Percentiles rank a stretch among this genome's conserved stretches.
Conservation (phyloP, 2,329 filamentous ascomycete genomes). For the Eutypa lata region DNA sequence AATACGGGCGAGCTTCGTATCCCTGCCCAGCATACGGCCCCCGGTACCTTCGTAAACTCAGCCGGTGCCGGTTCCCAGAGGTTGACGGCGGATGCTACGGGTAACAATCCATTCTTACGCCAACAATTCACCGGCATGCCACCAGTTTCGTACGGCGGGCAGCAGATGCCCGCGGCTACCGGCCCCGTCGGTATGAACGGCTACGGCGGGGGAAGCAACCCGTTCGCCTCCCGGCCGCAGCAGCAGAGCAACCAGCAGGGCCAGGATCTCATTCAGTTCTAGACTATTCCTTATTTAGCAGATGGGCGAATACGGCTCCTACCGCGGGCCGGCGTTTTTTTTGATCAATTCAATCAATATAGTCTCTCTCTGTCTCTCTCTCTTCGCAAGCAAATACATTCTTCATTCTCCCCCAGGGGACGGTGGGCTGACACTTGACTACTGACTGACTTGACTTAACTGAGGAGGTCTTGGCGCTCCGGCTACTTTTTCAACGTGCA, state of each 20-base stretch:
- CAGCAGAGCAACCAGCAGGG: conserved; percentile 41
- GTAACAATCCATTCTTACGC: conserved; percentile 86
- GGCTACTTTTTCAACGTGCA: no score
- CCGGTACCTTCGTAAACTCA: conserved; percentile 94
- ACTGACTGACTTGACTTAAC: no score
- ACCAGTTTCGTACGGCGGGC: conserved; percentile 49
- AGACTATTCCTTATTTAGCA: conserved; percentile 18
- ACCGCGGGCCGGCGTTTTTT: no score
- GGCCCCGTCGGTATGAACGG: conserved; percentile 56
- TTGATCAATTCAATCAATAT: no score
- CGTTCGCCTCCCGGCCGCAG: conserved; percentile 53
- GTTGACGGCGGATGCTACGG: conserved; percentile 68
- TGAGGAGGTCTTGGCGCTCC: no score
- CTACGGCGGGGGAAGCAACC: conserved; percentile 45
- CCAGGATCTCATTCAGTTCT: conserved; percentile 65
- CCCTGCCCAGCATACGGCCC: conserved; percentile 92
- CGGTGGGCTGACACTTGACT: no score
- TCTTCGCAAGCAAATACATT: no score
- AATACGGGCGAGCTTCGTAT: conserved; percentile 96
- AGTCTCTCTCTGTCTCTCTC: no score
- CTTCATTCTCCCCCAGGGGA: no score
- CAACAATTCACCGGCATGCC: conserved; percentile 81
- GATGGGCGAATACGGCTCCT: not conserved
- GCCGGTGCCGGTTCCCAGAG: conserved; percentile 76
- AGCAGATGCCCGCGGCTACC: conserved; percentile 52